Evolutionary conservation across 1,139 yeast genomes (phyloP).

Genomic region (Kodamaea alishanica): DNA sequence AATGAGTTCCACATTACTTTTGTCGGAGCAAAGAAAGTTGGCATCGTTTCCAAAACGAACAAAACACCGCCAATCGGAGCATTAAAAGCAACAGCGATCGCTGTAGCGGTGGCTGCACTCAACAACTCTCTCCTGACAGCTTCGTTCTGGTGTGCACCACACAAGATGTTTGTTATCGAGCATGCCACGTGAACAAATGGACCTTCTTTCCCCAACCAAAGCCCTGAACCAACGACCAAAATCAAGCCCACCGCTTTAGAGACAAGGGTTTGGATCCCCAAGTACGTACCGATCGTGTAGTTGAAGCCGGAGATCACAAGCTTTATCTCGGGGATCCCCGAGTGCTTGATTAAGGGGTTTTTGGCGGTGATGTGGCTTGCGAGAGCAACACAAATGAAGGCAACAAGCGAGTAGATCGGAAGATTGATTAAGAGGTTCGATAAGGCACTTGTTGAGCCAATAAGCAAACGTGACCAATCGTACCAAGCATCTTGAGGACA

Average conservation of each 20-base stretch:
- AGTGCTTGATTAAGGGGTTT: conserved; percentile 49
- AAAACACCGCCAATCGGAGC: conserved; percentile 95
- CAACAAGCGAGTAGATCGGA: conserved; percentile 36
- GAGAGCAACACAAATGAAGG: conserved; percentile 21
- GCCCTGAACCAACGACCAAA: conserved; percentile 72
- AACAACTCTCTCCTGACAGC: conserved; percentile 60
- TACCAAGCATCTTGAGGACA: conserved; percentile 45
- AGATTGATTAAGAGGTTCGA: conserved; percentile 29
- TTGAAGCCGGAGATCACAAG: conserved; percentile 60
- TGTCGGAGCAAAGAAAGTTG: conserved; percentile 59
- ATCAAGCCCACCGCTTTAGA: conserved; percentile 54
- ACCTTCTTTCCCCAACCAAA: conserved; percentile 92
- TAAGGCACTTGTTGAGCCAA: conserved; percentile 18
- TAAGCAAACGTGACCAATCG: conserved; percentile 35
- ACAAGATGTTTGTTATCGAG: conserved; percentile 44
- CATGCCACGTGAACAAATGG: conserved; percentile 87
- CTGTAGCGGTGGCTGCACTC: conserved; percentile 88
- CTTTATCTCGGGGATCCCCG: conserved; percentile 72
- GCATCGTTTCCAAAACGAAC: conserved; percentile 74
- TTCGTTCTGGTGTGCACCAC: conserved; percentile 48
- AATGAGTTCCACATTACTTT: conserved; percentile 79
- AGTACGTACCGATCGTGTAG: conserved; percentile 37
- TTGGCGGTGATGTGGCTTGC: conserved; percentile 33
- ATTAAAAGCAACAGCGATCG: conserved; percentile 89
- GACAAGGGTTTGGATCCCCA: conserved; percentile 46